These are phyloP conservation scores for Phytophthora brassicae DNA, from an alignment of 352 stramenopile species.

Conservation along the genomic window DNA sequence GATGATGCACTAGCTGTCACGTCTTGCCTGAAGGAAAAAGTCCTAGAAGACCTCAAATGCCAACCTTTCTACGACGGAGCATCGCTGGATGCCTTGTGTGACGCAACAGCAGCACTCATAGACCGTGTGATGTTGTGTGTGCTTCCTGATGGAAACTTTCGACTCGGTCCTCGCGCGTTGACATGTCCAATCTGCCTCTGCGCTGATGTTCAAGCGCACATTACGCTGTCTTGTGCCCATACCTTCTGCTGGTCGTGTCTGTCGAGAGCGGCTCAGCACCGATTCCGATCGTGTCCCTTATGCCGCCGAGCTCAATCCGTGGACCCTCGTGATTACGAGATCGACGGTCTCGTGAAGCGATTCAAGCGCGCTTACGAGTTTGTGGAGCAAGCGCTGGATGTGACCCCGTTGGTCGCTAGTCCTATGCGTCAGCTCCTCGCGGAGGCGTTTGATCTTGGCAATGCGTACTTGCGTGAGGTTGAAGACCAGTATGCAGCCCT, in stretches of 20 bases:
- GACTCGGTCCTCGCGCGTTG: conserved; percentile 40
- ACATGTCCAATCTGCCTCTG: conserved; percentile 76
- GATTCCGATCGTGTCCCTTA: conserved; percentile 74
- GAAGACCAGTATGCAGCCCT: conserved; percentile 64
- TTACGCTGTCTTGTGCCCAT: conserved; percentile 72
- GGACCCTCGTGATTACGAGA: conserved; percentile 79
- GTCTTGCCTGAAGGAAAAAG: conserved; percentile 28
- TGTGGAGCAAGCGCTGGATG: conserved; percentile 51
- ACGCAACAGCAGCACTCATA: conserved; percentile 44
- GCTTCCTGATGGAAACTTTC: conserved; percentile 68
- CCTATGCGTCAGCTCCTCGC: conserved; percentile 73
- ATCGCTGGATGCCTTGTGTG: conserved; percentile 58
- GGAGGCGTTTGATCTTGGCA: conserved; percentile 62
- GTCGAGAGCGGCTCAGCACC: conserved; percentile 65
- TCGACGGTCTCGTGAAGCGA: conserved; percentile 75
- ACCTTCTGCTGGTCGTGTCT: conserved; percentile 86
- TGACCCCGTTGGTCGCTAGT: conserved; percentile 50
- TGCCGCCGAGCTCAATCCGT: conserved; percentile 75
- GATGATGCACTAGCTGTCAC: background rate
- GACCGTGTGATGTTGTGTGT: conserved; percentile 76
- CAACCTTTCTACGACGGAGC: conserved; percentile 71
- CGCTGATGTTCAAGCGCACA: conserved; percentile 60
- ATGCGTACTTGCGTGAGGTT: conserved; percentile 48
- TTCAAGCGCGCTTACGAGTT: conserved; percentile 76
- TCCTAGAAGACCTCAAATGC: conserved; percentile 56